Evolutionary conservation across 305 asterid genomes (phyloP).

Genomic region (Solanum hybrid): DNA sequence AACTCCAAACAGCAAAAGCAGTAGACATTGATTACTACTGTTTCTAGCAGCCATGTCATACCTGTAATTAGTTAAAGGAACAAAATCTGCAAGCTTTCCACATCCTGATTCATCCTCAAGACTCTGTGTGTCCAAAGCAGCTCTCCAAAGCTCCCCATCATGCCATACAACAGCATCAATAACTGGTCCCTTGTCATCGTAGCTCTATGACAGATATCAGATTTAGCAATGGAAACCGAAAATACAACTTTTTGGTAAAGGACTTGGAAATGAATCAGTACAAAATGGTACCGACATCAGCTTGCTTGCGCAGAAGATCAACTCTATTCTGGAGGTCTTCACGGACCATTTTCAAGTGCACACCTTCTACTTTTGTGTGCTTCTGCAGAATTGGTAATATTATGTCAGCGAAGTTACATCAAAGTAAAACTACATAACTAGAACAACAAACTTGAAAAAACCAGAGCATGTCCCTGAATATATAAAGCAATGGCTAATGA

Average conservation of each 20-base stretch:
- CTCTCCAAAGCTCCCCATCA: conserved; percentile 95
- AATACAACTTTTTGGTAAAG: not conserved
- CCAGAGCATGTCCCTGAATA: not conserved
- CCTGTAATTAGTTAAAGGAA: conserved; percentile 94
- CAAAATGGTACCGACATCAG: conserved; percentile 44
- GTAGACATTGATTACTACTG: not conserved
- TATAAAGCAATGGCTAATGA: not conserved
- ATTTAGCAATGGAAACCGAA: conserved; percentile 12
- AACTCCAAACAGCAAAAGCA: not conserved
- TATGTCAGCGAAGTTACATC: not conserved
- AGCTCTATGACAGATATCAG: conserved; percentile 40
- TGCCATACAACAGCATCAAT: conserved; percentile 99
- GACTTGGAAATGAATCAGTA: not conserved
- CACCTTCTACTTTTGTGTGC: conserved; percentile 54
- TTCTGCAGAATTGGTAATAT: conserved; percentile 35
- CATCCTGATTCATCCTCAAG: conserved; percentile 74
- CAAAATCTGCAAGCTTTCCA: conserved; percentile 79
- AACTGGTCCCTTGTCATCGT: conserved; percentile 90
- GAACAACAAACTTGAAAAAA: not conserved
- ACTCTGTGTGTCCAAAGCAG: conserved; percentile 91
- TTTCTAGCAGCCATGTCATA: conserved; percentile 12
- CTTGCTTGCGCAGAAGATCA: conserved; percentile 85
- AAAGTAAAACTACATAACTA: conserved; percentile 1
- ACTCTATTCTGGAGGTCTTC: conserved; percentile 88
- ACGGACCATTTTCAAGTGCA: conserved; percentile 52